Base-by-base conservation (phyloP, 2,329 filamentous ascomycete genomes). In the Ceratocystis cacaofunesta region DNA sequence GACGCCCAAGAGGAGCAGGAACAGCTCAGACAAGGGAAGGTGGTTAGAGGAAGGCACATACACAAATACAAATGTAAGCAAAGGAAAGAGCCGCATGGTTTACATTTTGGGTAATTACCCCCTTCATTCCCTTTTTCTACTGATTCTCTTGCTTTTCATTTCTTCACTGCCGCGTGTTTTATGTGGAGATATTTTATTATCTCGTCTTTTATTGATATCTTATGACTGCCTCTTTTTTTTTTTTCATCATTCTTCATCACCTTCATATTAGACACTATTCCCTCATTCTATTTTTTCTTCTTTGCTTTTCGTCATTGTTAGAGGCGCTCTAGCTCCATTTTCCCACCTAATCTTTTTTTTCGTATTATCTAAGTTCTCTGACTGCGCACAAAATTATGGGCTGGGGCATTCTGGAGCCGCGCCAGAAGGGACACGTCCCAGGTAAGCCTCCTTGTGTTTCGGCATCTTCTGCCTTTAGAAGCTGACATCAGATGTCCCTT, bases 341-440 rank as follows among this genome's bases (percentile, higher is more conserved):
- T 41, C 4, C 10, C 4, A 12, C 15, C 3, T 17, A 5, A 28
- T 28, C 3, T 28, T 1, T 62, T 50, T 62, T 46, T 7, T 62
- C 25, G 10, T 36, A 32, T 63, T 52, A 19, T n/a, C 19, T 36
- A 19, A 19, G 4, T 36, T 41, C n/a, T n/a, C 41, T 63, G 10
- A 43, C n/a, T n/a, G 15, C 55, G 5, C n/a, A 3, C 15, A n/a
- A 30, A 32, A 69, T 69, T 65, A 77, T 77, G 76, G 72, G 71
- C 30, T 79, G 94, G 69, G 87, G 89, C 63, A 84, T 95, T 67
- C 79, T 94, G 67, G 85, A 92, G 71, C 83, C 88, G 72, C 79
- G 73, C 71, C 79, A 79, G 71, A 79, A 85, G 69, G 81, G 83
- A 71, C 82, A 89, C 74, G 89, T 92, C 68, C 90, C 90, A 67